Evolutionary conservation across 805 yeast genomes (phyloP), one percentile per base, ranked within the genome.

Genomic region (Yamadazyma olivae): DNA sequence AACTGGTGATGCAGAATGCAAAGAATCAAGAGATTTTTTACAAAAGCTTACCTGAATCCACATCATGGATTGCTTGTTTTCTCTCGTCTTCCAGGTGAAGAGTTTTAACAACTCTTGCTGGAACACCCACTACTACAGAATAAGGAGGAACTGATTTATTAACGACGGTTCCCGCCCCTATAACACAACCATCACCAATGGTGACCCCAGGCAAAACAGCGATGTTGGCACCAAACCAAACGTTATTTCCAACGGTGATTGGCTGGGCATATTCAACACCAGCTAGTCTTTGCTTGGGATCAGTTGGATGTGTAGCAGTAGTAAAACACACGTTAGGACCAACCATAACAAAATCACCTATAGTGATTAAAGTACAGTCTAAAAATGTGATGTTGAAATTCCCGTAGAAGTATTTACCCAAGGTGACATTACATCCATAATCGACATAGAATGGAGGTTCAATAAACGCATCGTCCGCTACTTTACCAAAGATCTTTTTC

Each of bases 131-230:
- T 10, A 74, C 81, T 13, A 81, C 73, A 0, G 74, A 60, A 39
- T 69, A 61, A 3, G 73, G 60, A 0, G 83, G 81, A 19, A 82
- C 71, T 40, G 71, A 75, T 37, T 63, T 74, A 14, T 72, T 69
- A 16, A 83, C 87, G 3, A 81, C 79, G 6, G 81, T 61, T 3
- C 86, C 87, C 3, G 89, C 86, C 2, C 81, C 90, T 28, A 83
- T 65, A 1, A 78, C 77, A 3, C 71, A 68, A 7, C 75, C 73
- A 33, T 76, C 74, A 10, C 89, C 90, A 30, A 83, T 67, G 1
- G 71, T 75, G 8, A 79, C 81, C 6, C 89, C 90, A 2, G 85
- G 83, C 33, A 81, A 55, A 6, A 83, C 67, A 1, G 63, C 60
- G 12, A 61, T 76, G 27, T 67, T 65, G 1, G 79, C 66, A 12